Percentiles rank a stretch among this genome's conserved stretches.
Conservation (phyloP, 2,329 filamentous ascomycete species). For the Tympanopsis confertula region DNA sequence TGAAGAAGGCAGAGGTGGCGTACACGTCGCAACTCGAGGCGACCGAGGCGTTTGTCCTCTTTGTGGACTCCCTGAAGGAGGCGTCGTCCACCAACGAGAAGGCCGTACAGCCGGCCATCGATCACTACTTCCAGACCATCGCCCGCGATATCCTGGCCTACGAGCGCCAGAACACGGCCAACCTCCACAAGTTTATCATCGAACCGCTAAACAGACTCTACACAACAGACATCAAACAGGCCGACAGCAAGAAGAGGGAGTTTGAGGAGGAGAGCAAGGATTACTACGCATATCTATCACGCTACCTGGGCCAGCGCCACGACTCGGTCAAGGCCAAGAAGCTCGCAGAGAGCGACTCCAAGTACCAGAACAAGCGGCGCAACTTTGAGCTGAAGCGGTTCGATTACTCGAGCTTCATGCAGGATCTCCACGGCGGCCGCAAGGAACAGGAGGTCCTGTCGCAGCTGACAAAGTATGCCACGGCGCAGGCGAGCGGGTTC, state of each 20-base stretch:
- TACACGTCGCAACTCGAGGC: constrained; percentile 68
- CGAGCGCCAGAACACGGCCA: constrained; percentile 70
- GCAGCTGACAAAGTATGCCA: constrained; percentile 85
- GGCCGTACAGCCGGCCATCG: constrained; percentile 89
- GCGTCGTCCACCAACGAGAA: constrained; percentile 85
- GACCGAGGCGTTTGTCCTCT: constrained; percentile 73
- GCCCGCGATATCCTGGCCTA: constrained; percentile 80
- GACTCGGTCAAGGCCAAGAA: constrained; percentile 98
- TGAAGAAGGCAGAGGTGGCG: constrained; percentile 87
- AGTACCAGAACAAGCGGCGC: constrained; percentile 85
- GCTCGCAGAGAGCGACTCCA: constrained; percentile 82
- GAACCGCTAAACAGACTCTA: constrained; percentile 88
- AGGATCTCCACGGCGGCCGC: constrained; percentile 94
- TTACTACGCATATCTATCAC: constrained; percentile 89
- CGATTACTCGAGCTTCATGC: constrained; percentile 98
- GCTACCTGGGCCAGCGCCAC: constrained; percentile 87
- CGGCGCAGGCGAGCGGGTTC: constrained; percentile 76
- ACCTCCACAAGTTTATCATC: constrained; percentile 86
- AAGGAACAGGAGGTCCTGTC: constrained; percentile 96
- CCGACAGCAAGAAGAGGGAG: constrained; percentile 89
- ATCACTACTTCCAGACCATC: constrained; percentile 97
- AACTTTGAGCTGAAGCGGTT: constrained; percentile 97
- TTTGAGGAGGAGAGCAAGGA: constrained; percentile 99
- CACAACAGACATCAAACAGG: constrained; percentile 92
- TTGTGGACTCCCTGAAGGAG: constrained; percentile 78